A percentile compares a stretch with the other conserved stretches of the same genome.
Evolutionary conservation across 192 early-diverging fungal species (phyloP).

Genomic region (Coemansia sp.): DNA sequence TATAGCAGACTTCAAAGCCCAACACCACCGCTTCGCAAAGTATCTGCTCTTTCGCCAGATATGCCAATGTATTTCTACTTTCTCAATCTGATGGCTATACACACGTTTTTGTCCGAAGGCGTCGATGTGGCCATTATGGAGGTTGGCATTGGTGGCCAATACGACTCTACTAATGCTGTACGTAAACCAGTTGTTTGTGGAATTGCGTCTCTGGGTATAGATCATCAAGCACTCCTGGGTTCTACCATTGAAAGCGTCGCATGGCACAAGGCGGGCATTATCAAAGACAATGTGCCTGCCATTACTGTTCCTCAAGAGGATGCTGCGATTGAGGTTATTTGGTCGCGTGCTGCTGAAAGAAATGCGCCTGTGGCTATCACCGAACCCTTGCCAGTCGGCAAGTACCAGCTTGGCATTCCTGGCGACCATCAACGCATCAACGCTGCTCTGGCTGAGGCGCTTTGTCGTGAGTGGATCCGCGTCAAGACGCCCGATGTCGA

Average conservation of each 20-base stretch:
- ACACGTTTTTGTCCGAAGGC: slow-evolving; percentile 79
- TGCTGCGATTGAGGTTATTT: slow-evolving; percentile 67
- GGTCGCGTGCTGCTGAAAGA: slow-evolving; percentile 65
- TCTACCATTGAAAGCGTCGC: slow-evolving; percentile 74
- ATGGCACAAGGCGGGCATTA: slow-evolving; percentile 83
- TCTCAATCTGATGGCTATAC: slow-evolving; percentile 87
- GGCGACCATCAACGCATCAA: slow-evolving; percentile 86
- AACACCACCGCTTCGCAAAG: slow-evolving; percentile 24
- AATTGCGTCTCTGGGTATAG: slow-evolving; percentile 77
- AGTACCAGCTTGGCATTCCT: slow-evolving; percentile 61
- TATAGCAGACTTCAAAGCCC: slow-evolving; percentile 68
- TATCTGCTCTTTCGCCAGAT: slow-evolving; percentile 18
- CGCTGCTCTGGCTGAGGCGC: slow-evolving; percentile 73
- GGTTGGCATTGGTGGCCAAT: slow-evolving; percentile 82
- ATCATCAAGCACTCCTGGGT: slow-evolving; percentile 69
- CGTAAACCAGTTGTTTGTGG: slow-evolving; percentile 73
- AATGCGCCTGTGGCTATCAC: slow-evolving; percentile 50
- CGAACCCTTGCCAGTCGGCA: background rate
- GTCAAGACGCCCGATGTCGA: slow-evolving; percentile 19
- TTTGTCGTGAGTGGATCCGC: slow-evolving; percentile 70
- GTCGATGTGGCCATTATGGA: slow-evolving; percentile 82
- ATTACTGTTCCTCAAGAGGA: slow-evolving; percentile 70
- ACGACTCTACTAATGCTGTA: slow-evolving; percentile 82
- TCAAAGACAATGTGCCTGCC: slow-evolving; percentile 70
- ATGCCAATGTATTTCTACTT: slow-evolving; percentile 86